Percentiles rank a stretch among this genome's conserved stretches.
These are phyloP conservation scores for Solanum neorickii DNA, from an alignment of 257 asterid species.

Conservation along the genomic window DNA sequence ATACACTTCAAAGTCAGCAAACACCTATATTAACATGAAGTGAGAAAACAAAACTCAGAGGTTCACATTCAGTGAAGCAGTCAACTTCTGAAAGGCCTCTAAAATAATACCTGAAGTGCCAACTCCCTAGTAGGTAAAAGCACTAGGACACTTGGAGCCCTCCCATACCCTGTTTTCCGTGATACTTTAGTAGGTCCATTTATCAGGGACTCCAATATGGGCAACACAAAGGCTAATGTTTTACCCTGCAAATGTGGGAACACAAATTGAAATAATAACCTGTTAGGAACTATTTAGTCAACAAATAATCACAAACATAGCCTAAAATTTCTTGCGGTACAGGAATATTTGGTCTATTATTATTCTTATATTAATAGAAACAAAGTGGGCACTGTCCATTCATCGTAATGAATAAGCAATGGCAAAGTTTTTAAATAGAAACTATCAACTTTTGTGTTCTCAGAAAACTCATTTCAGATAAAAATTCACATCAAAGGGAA, in stretches of 20 bases:
- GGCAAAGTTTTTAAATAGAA: not conserved
- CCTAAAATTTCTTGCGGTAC: not conserved
- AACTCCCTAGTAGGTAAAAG: slow-evolving; percentile 93
- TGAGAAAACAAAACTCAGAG: not conserved
- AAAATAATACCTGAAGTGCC: slow-evolving; percentile 64
- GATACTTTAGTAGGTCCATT: slow-evolving; percentile 52
- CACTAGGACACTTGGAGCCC: slow-evolving; percentile 80
- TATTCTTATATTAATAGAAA: not conserved
- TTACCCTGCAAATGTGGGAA: slow-evolving; percentile 45
- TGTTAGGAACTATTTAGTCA: not conserved
- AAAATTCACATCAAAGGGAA: not conserved
- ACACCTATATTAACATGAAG: slow-evolving; percentile 31
- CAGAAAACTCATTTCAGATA: not conserved
- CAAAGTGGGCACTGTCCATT: not conserved
- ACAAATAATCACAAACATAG: not conserved
- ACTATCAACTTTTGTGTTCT: not conserved
- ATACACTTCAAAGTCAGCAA: slow-evolving; percentile 61
- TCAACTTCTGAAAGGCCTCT: not conserved
- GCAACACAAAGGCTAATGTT: slow-evolving; percentile 90
- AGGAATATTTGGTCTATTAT: not conserved
- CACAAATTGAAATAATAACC: not conserved
- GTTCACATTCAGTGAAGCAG: not conserved
- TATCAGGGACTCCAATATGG: slow-evolving; percentile 74
- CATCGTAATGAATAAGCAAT: not conserved
- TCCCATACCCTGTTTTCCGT: slow-evolving; percentile 69